These are phyloP conservation scores for Circinella minor DNA, from an alignment of 371 early-diverging fungal genomes.

Conservation along the genomic window DNA sequence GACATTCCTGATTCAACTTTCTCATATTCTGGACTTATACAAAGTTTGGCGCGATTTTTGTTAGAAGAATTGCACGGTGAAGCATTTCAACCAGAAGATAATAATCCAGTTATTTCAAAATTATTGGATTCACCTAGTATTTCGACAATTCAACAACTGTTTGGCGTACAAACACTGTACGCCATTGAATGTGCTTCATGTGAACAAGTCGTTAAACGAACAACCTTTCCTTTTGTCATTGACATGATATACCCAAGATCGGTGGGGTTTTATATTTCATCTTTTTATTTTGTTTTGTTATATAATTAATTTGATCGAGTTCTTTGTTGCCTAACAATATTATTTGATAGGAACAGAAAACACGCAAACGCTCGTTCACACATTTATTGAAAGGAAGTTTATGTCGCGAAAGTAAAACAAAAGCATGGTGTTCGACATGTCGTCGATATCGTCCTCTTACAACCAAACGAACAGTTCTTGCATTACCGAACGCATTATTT, in stretches of 20 bases:
- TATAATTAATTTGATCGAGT: too few relatives aligned
- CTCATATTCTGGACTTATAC: constrained; percentile 77
- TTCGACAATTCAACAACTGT: constrained; percentile 74
- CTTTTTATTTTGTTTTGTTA: background rate
- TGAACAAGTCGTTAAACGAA: constrained; percentile 59
- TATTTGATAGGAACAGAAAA: constrained; percentile 35
- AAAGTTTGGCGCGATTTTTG: constrained; percentile 87
- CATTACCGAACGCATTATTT: constrained; percentile 67
- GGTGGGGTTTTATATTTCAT: constrained; percentile 20
- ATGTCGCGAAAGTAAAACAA: constrained; percentile 72
- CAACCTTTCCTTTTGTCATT: constrained; percentile 77
- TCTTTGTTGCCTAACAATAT: background rate
- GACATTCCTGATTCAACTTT: constrained; percentile 65
- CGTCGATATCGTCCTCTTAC: constrained; percentile 73
- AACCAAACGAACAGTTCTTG: constrained; percentile 64
- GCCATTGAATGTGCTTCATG: constrained; percentile 71
- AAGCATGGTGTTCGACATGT: constrained; percentile 82
- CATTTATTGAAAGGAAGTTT: constrained; percentile 72
- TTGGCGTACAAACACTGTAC: constrained; percentile 69
- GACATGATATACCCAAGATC: constrained; percentile 78
- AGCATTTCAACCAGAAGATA: constrained; percentile 2
- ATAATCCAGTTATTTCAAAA: constrained; percentile 40
- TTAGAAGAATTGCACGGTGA: constrained; percentile 88
- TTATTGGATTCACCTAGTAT: constrained; percentile 20
- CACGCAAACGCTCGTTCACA: constrained; percentile 54